phyloP scores from a whole-genome alignment of 768 basidiomycete species.

The Pleurotus eryngii region DNA sequence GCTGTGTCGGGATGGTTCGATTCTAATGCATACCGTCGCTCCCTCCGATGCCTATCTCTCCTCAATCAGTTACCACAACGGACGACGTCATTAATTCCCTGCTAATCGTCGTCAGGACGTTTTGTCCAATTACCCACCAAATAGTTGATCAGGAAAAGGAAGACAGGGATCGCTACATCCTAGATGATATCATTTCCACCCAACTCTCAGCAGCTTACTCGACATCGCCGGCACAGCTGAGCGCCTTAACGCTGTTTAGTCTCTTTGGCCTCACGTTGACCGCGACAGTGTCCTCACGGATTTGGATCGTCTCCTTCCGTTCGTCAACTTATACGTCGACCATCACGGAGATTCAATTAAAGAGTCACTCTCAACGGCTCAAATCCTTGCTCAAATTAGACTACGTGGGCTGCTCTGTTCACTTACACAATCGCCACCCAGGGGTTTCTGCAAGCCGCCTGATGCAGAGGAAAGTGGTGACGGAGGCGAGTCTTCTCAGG shows the following conservation, averaged over 20 bases:
- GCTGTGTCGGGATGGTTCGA: conserved; percentile 29
- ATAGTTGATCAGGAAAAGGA: conserved; percentile 24
- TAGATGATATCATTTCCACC: conserved; percentile 41
- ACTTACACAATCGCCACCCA: conserved; percentile 72
- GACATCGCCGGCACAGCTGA: conserved; percentile 41
- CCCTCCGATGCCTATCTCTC: background rate
- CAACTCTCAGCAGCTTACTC: conserved; percentile 47
- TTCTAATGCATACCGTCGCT: background rate
- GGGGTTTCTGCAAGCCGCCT: conserved; percentile 92
- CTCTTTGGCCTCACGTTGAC: conserved; percentile 31
- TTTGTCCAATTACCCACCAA: conserved; percentile 34
- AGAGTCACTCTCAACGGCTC: conserved; percentile 58
- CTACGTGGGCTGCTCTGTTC: conserved; percentile 73
- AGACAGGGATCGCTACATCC: conserved; percentile 47
- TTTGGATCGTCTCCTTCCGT: conserved; percentile 61
- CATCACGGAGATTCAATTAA: conserved; percentile 58
- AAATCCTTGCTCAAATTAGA: conserved; percentile 82
- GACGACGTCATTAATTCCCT: conserved; percentile 57
- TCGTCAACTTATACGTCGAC: conserved; percentile 61
- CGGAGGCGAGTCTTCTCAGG: conserved; percentile 44
- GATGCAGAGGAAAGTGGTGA: conserved; percentile 59
- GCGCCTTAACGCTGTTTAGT: conserved; percentile 37
- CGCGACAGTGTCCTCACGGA: conserved; percentile 27
- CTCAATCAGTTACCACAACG: conserved; percentile 10
- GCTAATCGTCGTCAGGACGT: conserved; percentile 66